Evolutionary conservation across 2,329 filamentous ascomycete genomes (phyloP).

Genomic region (Rhynchosporium graminicola): DNA sequence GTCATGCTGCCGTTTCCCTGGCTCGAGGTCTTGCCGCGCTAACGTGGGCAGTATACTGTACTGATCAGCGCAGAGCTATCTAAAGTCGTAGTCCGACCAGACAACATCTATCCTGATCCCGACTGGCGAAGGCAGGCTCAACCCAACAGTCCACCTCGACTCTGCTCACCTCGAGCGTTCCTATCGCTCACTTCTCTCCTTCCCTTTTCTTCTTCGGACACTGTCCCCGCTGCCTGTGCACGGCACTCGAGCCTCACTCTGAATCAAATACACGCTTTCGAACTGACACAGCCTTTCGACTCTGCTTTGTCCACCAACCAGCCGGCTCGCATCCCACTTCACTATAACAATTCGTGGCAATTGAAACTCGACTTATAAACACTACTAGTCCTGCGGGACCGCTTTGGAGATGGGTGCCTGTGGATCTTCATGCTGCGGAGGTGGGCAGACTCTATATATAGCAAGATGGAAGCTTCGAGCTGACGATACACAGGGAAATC

Average conservation of each 20-base stretch:
- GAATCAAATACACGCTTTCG: constrained; percentile 22
- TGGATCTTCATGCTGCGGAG: constrained; percentile 63
- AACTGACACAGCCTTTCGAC: constrained; percentile 24
- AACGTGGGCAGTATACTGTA: constrained; percentile 17
- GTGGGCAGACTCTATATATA: constrained; percentile 39
- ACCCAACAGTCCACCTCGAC: not conserved
- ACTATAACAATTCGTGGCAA: constrained; percentile 26
- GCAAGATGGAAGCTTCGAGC: constrained; percentile 28
- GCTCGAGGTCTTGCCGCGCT: constrained; percentile 18
- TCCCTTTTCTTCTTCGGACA: not conserved
- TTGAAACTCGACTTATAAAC: constrained; percentile 28
- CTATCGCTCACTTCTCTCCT: constrained; percentile 3
- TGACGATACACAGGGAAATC: constrained; percentile 61
- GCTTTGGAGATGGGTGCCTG: constrained; percentile 58
- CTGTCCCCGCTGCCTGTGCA: constrained; percentile 16
- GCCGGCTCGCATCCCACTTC: constrained; percentile 30
- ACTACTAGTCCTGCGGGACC: constrained; percentile 37
- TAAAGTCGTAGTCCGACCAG: not conserved
- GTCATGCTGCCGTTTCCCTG: constrained; percentile 6
- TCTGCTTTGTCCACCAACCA: constrained; percentile 31
- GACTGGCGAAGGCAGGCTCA: constrained; percentile 24
- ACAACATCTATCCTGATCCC: not conserved
- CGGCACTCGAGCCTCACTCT: constrained; percentile 19
- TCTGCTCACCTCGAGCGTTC: not conserved
- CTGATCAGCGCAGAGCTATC: constrained; percentile 8